A percentile compares a stretch with the other conserved stretches of the same genome.
These are phyloP conservation scores for Linnemannia elongata DNA, from an alignment of 192 early-diverging fungal genomes.

Conservation along the genomic window DNA sequence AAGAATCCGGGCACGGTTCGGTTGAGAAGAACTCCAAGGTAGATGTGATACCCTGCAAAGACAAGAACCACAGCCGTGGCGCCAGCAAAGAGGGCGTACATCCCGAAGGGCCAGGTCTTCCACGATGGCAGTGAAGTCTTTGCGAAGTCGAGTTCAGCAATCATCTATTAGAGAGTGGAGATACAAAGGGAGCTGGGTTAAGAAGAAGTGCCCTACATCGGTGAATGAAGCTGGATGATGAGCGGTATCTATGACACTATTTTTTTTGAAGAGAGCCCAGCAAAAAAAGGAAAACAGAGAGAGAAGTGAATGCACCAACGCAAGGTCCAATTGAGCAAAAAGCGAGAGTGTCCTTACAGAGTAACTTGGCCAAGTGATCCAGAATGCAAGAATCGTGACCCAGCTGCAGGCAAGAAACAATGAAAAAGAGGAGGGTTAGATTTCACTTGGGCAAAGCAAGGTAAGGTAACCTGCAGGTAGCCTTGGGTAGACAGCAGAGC, in stretches of 20 bases:
- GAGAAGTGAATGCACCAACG: not conserved
- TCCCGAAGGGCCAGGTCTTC: conserved; percentile 73
- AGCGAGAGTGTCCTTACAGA: conserved; percentile 27
- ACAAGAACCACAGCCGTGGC: conserved; percentile 69
- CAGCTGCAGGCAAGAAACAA: conserved; percentile 16
- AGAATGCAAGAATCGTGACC: conserved; percentile 52
- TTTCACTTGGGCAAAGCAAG: not conserved
- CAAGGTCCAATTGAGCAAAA: conserved; percentile 1
- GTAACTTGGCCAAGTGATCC: conserved; percentile 56
- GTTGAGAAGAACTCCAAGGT: conserved; percentile 49
- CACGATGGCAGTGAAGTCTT: conserved; percentile 74
- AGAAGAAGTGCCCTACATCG: not conserved
- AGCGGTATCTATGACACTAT: not conserved
- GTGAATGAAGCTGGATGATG: not conserved
- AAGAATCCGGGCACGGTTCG: conserved; percentile 52
- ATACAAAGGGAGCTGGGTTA: conserved; percentile 40
- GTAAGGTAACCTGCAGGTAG: not conserved
- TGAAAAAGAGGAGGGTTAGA: not conserved
- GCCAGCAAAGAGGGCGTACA: conserved; percentile 72
- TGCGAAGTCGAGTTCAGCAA: conserved; percentile 78
- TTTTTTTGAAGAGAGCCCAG: not conserved
- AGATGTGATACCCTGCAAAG: conserved; percentile 74
- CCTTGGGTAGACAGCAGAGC: too few relatives aligned
- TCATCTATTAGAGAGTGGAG: conserved; percentile 27
- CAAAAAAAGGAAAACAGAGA: not conserved